Percentiles rank a stretch among this genome's conserved stretches.
These are phyloP conservation scores for Fusarium temperatum DNA, from an alignment of 2,329 filamentous ascomycete species.

Conservation along the genomic window DNA sequence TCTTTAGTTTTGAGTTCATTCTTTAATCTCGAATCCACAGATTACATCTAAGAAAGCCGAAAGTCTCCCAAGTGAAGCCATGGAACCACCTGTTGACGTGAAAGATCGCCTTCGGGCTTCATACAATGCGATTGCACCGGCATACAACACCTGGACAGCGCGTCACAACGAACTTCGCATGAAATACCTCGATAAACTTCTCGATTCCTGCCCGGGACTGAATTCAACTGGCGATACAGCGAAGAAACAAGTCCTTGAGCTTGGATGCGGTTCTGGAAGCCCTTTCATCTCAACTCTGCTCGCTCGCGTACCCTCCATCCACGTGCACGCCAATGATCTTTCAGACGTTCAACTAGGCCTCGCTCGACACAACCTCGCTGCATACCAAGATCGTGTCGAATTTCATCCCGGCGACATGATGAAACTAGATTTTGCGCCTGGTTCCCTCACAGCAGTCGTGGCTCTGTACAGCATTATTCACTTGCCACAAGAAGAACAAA, in stretches of 20 bases:
- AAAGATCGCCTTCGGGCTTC: conserved; percentile 6
- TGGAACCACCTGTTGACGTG: neutral
- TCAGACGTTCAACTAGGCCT: conserved; percentile 3
- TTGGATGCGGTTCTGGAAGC: conserved; percentile 17
- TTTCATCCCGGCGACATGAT: conserved; percentile 17
- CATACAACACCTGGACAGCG: conserved; percentile 26
- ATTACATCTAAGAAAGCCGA: neutral
- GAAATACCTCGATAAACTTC: neutral
- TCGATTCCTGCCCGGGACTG: neutral
- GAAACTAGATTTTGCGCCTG: neutral
- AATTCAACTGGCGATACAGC: neutral
- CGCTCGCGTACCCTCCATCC: neutral
- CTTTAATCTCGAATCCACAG: neutral
- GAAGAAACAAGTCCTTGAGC: conserved; percentile 1
- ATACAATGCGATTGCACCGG: conserved; percentile 6
- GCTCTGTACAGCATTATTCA: conserved; percentile 24
- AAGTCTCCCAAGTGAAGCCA: neutral
- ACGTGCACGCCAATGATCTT: conserved; percentile 22
- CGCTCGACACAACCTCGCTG: neutral
- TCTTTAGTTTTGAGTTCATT: no score
- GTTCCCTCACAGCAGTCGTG: conserved; percentile 5
- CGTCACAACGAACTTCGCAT: neutral
- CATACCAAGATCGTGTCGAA: neutral
- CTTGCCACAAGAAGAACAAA: conserved; percentile 10
- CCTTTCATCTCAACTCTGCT: conserved; percentile 5